A percentile compares a stretch with the other conserved stretches of the same genome.
phyloP scores from a whole-genome alignment of 768 basidiomycete species.

The Collybiopsis luxurians region DNA sequence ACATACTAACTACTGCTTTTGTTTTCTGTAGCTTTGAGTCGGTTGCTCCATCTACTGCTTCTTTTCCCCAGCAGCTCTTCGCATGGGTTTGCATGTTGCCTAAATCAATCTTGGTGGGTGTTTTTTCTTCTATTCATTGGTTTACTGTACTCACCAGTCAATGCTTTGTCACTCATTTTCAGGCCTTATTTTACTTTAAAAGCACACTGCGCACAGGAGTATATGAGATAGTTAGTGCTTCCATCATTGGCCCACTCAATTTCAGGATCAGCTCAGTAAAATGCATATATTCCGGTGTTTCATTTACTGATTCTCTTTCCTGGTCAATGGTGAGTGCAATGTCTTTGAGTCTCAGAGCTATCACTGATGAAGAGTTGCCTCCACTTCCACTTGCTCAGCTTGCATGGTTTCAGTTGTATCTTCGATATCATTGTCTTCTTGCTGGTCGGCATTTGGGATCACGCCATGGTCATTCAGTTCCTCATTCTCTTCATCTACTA shows the following conservation, averaged over 20 bases:
- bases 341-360: too few species aligned
- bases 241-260: neutral
- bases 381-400: too few species aligned
- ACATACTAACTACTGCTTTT: conserved; percentile 3
- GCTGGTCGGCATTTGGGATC: too few species aligned
- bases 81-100: conserved; percentile 26
- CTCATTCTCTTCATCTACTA: too few species aligned
- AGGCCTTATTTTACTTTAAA: neutral
- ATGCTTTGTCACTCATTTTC: neutral
- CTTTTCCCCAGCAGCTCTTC: conserved; percentile 23
- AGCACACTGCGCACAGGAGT: neutral
- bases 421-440: too few species aligned
- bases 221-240: neutral
- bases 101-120: conserved; percentile 1
- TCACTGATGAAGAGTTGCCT: too few species aligned
- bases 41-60: conserved; percentile 16
- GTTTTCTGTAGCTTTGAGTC: conserved; percentile 7
- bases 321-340: too few species aligned
- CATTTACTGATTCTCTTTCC: too few species aligned
- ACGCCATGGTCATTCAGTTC: too few species aligned
- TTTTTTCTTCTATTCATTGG: conserved; percentile 16
- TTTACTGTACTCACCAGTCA: conserved; percentile 13
- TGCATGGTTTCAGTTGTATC: too few species aligned
- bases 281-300: neutral
- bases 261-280: neutral